Base-by-base conservation (phyloP, 345 rosid genomes). In the Salix dunnii region DNA sequence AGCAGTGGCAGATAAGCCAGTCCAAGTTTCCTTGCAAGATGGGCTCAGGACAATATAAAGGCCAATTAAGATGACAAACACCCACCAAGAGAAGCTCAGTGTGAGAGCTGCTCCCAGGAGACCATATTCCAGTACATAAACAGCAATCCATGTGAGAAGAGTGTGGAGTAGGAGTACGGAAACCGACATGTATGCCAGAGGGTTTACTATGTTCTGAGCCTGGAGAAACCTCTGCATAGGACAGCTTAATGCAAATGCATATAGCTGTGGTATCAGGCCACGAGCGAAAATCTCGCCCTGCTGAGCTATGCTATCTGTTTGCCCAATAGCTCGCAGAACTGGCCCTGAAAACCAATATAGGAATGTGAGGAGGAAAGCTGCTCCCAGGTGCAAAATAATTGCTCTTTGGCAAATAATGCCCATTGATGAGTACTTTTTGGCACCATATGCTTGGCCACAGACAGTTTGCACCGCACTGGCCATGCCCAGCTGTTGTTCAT, bases 381-480 rank as follows among this genome's bases (percentile, higher is more conserved):
- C 97, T 55, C 85, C 90, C 1, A 95, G 1, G 73, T 93, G 99
- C 70, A 95, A 75, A 38, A 95, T 73, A n/a, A 95, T 89, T 74
- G 99, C 99, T 75, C 92, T 83, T 80, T 95, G 99, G 84, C 97
- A 95, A 61, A 88, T 88, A 28, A 95, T 81, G 42, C 99, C 99
- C 97, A 91, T 89, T 51, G 91, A 82, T 6, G 92, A 64, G 76
- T 90, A 88, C 68, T 87, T 89, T 65, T 83, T 83, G 1, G 97
- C 99, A 2, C 99, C 97, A 42, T 89, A 95, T 5, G 99, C 99
- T 87, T 93, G 97, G 4, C 99, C 99, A 77, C 97, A 95, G 17
- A 95, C 91, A 0, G 99, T 95, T 62, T 95, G 99, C 46, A 93
- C 99, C 12, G 99, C 99, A 70, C 97, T 93, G 1, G 99, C 97